Base-by-base conservation (phyloP, 2,329 filamentous ascomycete species). In the Sclerotinia minor region DNA sequence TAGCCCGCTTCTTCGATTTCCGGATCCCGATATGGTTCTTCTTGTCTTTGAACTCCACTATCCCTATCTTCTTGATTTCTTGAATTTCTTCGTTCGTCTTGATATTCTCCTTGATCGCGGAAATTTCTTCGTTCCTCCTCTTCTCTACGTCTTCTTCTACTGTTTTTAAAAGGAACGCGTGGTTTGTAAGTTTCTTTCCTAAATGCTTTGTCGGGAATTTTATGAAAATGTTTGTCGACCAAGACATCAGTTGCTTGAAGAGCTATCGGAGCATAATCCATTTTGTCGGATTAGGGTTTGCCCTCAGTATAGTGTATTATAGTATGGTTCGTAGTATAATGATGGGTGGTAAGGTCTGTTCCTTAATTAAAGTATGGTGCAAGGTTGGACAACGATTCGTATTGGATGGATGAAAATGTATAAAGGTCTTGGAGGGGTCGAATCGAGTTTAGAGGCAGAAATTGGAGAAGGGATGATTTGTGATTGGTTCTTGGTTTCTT, bases 161-260 rank as follows among this genome's bases (percentile, higher is more conserved):
- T 47, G 8, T 8, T 29, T 41, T 38, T 67, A 8, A 53, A 52
- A 17, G 44, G 55, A 11, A 69, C 61, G n/a, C 67, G 72, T 1
- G 71, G 71, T 19, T 70, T 69, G 54, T 74, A 75, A 13, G 74
- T 67, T 52, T 52, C 55, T 29, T 32, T 54, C 21, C 72, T 58
- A 2, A 75, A 68, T 21, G 67, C 69, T 38, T 71, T 69, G 47
- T 74, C 67, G 3, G 73, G 74, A 7, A 75, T 17, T 58, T 65
- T 71, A 44, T 75, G 63, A 13, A 72, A 72, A 19, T 72, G 71
- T 41, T 72, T 72, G 55, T 70, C 67, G 17, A 71, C 55, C 6
- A 72, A 6, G n/a, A 69, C 67, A 38, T 71, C 59, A 6, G 65
- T 53, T 13, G 67, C 70, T 47, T 72, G 70, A 17, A 67, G 64